Evolutionary conservation across 2,329 filamentous ascomycete genomes (phyloP).

Genomic region (Fusarium tjaetaba): DNA sequence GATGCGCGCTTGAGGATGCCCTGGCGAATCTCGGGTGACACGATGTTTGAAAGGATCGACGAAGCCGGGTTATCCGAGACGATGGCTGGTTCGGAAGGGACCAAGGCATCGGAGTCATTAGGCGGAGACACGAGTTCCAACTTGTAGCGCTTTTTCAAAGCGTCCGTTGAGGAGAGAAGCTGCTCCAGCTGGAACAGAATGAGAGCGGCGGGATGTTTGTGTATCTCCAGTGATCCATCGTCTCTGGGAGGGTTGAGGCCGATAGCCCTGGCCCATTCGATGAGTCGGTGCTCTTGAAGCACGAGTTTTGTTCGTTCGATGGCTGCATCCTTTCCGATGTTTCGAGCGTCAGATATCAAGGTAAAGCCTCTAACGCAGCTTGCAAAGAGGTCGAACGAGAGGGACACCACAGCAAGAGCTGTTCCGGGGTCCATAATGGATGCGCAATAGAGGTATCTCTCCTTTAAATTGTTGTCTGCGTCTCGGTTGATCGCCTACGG

Average conservation of each 20-base stretch:
- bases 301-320: neutral
- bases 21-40: neutral
- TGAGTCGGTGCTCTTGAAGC: neutral
- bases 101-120: neutral
- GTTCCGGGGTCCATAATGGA: neutral
- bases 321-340: neutral
- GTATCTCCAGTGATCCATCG: neutral
- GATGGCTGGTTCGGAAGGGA: too few species aligned
- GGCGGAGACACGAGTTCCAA: neutral
- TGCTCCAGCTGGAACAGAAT: neutral
- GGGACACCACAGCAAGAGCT: neutral
- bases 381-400: neutral
- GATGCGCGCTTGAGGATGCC: neutral
- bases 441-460: fast-evolving
- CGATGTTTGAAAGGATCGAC: neutral
- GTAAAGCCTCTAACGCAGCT: neutral
- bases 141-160: neutral
- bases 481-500: neutral
- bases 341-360: neutral
- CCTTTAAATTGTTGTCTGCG: too few species aligned
- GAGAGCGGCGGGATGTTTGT: neutral
- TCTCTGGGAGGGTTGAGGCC: neutral
- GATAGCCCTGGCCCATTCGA: neutral
- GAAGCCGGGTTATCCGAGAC: neutral
- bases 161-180: neutral